Conservation (phyloP, 2,329 filamentous ascomycete species). For the Teratosphaeria viscida region DNA sequence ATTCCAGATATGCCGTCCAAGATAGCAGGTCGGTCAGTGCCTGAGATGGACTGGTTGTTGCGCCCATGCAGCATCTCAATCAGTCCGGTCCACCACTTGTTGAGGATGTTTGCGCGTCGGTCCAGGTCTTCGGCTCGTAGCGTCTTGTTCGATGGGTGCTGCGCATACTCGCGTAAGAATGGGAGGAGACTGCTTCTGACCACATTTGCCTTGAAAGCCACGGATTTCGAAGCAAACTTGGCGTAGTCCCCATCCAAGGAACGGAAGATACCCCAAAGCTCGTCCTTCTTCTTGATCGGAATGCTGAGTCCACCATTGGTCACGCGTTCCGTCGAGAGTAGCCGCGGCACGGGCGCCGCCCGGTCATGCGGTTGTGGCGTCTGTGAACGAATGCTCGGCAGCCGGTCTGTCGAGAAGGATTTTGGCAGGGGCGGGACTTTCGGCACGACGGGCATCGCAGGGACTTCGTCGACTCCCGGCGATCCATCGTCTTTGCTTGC, state of each 20-base stretch:
- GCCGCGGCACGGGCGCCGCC: slow-evolving; percentile 34
- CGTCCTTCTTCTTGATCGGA: slow-evolving; percentile 51
- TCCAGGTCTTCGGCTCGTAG: slow-evolving; percentile 76
- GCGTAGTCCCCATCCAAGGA: slow-evolving; percentile 58
- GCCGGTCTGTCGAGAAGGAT: slow-evolving; percentile 39
- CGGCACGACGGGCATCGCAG: slow-evolving; percentile 29
- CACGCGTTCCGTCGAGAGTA: slow-evolving; percentile 27
- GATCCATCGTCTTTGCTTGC: slow-evolving; percentile 1
- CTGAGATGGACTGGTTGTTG: slow-evolving; percentile 65
- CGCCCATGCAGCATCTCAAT: slow-evolving; percentile 71
- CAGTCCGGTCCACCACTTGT: slow-evolving; percentile 82
- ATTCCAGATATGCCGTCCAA: slow-evolving; percentile 69
- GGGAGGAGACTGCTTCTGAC: slow-evolving; percentile 63
- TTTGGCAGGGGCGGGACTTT: slow-evolving; percentile 34
- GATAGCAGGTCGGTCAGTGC: slow-evolving; percentile 71
- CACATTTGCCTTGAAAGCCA: slow-evolving; percentile 62
- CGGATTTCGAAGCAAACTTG: slow-evolving; percentile 67
- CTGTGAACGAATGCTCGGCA: slow-evolving; percentile 29
- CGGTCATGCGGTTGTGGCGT: slow-evolving; percentile 22
- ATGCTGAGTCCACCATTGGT: slow-evolving; percentile 7
- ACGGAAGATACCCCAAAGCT: slow-evolving; percentile 58
- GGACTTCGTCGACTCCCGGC: background rate
- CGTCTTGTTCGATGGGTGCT: slow-evolving; percentile 54
- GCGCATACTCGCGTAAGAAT: slow-evolving; percentile 61
- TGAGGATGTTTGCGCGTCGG: slow-evolving; percentile 64